A percentile compares a stretch with the other conserved stretches of the same genome.
Conservation (phyloP, 2,329 filamentous ascomycete species). For the Botrytis paeoniae region DNA sequence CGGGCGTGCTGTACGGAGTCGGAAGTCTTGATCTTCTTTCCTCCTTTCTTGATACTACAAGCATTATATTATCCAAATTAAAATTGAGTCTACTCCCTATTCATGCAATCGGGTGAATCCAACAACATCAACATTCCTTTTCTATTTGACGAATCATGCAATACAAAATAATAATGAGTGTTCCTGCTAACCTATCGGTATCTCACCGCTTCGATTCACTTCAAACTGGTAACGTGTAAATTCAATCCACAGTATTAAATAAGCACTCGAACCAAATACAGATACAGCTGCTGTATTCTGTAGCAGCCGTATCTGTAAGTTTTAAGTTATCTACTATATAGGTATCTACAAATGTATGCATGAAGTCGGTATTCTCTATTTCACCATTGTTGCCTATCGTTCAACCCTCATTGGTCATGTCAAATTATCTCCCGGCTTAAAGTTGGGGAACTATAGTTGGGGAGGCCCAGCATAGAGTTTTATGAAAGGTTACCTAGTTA, state of each 20-base stretch:
- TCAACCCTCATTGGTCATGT: background rate
- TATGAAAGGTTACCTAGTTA: background rate
- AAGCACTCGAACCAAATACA: background rate
- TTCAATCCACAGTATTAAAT: background rate
- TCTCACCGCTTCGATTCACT: conserved; percentile 16
- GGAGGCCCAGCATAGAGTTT: background rate
- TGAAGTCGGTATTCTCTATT: background rate
- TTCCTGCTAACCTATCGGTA: background rate
- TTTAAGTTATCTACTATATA: background rate
- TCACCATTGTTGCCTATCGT: background rate
- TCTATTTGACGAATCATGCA: background rate
- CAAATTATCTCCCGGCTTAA: background rate
- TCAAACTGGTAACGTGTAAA: conserved; percentile 11
- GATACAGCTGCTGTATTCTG: background rate
- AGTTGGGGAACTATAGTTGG: background rate
- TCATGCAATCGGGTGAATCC: conserved; percentile 1
- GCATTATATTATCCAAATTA: background rate
- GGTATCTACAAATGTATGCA: background rate
- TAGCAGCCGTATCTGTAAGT: no score
- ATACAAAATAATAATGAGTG: background rate
- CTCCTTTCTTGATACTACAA: background rate
- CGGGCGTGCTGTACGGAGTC: background rate
- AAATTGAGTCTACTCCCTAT: background rate
- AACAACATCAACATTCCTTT: conserved; percentile 1
- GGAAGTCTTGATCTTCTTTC: background rate